phyloP scores from a whole-genome alignment of 2,329 filamentous ascomycete species.

The Neofusicoccum laricinum region DNA sequence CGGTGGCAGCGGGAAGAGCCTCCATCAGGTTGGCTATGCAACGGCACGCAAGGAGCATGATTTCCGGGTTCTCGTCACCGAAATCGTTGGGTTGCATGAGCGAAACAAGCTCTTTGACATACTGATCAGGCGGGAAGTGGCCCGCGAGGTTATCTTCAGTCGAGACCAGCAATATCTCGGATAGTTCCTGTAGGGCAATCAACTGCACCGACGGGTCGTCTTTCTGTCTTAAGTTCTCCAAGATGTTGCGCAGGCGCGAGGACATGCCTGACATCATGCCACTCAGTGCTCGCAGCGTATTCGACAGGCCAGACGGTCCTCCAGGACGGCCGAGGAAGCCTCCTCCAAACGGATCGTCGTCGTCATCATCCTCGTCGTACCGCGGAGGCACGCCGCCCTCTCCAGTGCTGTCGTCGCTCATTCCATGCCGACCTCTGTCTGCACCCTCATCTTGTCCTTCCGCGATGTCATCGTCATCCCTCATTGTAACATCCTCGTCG shows the following conservation, averaged over 20 bases:
- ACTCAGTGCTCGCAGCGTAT: constrained; percentile 78
- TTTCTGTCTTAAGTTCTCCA: constrained; percentile 67
- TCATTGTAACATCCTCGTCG: constrained; percentile 69
- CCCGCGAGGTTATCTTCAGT: constrained; percentile 96
- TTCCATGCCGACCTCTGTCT: constrained; percentile 33
- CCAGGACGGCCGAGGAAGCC: constrained; percentile 66
- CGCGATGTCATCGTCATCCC: constrained; percentile 60
- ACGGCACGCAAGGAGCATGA: constrained; percentile 94
- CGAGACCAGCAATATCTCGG: constrained; percentile 87
- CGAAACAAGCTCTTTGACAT: constrained; percentile 87
- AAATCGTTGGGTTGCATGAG: constrained; percentile 90
- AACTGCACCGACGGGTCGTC: constrained; percentile 85
- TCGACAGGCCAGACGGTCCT: constrained; percentile 65
- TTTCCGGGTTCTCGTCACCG: constrained; percentile 87
- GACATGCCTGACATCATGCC: constrained; percentile 90
- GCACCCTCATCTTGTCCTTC: constrained; percentile 42
- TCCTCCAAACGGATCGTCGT: constrained; percentile 60
- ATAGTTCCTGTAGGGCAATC: constrained; percentile 88
- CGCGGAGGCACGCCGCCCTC: constrained; percentile 56
- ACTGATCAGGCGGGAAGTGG: constrained; percentile 90
- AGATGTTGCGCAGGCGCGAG: constrained; percentile 65
- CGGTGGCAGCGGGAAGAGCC: constrained; percentile 84
- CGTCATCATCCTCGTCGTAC: constrained; percentile 52
- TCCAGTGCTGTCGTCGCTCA: constrained; percentile 60
- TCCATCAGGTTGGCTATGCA: constrained; percentile 98